phyloP scores from a whole-genome alignment of 345 rosid species.

The Gossypium anomalum region DNA sequence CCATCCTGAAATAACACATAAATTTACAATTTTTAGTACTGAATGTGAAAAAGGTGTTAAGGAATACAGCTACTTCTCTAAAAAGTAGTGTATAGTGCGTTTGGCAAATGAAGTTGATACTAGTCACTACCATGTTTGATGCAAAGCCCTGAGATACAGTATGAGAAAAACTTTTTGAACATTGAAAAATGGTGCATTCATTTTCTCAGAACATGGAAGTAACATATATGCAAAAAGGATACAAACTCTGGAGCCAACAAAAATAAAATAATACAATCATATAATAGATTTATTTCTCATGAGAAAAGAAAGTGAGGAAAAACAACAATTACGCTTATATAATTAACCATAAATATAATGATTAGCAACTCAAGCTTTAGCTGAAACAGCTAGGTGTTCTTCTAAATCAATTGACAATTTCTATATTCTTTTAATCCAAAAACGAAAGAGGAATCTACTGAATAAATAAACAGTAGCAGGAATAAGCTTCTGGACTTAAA shows the following conservation, averaged over 20 bases:
- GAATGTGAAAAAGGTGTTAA: not conserved
- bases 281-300: not conserved
- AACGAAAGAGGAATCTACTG: not conserved
- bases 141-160: not conserved
- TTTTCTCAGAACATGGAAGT: not conserved
- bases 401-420: not conserved
- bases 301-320: not conserved
- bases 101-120: not conserved
- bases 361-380: not conserved
- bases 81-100: not conserved
- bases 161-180: not conserved
- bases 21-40: not conserved
- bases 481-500: not conserved
- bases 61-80: not conserved
- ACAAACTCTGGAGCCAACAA: conserved; percentile 5
- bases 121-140: not conserved
- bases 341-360: not conserved
- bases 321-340: not conserved
- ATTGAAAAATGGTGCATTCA: not conserved
- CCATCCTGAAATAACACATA: conserved; percentile 58
- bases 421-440: not conserved
- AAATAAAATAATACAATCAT: not conserved
- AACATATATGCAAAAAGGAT: not conserved
- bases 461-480: not conserved
- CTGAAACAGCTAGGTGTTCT: not conserved